These are phyloP conservation scores for Lasiosphaeria miniovina DNA, from an alignment of 495 filamentous ascomycete genomes.

Conservation along the genomic window DNA sequence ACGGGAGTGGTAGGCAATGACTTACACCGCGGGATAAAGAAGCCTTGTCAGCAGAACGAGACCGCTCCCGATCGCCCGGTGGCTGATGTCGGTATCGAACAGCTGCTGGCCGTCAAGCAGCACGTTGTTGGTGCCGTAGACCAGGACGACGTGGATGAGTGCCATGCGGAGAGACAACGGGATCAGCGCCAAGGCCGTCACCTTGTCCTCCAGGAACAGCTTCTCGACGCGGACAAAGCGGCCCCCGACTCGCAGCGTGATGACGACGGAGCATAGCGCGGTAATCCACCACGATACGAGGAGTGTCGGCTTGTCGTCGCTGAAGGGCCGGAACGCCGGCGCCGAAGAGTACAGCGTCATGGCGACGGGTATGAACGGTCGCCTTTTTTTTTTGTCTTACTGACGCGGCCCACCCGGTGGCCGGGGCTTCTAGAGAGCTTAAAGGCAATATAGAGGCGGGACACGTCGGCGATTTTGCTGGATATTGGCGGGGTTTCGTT, in stretches of 20 bases:
- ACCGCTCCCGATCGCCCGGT: conserved; percentile 55
- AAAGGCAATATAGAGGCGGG: too few relatives aligned
- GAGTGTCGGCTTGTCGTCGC: conserved; percentile 69
- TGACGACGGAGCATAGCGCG: conserved; percentile 71
- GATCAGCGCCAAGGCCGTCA: conserved; percentile 73
- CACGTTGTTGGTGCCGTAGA: conserved; percentile 87
- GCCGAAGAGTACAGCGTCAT: conserved; percentile 56
- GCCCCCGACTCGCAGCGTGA: conserved; percentile 70
- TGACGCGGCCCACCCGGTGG: too few relatives aligned
- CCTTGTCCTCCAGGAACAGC: conserved; percentile 82
- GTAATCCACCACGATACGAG: conserved; percentile 94
- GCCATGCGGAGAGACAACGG: conserved; percentile 79
- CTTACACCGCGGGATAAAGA: conserved; percentile 64
- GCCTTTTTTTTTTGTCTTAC: too few relatives aligned
- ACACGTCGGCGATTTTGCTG: too few relatives aligned
- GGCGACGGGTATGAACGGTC: conserved; percentile 16
- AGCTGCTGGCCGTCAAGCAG: conserved; percentile 30
- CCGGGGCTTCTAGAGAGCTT: too few relatives aligned
- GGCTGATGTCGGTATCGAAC: conserved; percentile 36
- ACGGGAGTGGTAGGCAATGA: conserved; percentile 11
- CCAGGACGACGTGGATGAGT: conserved; percentile 75
- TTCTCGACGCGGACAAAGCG: conserved; percentile 76
- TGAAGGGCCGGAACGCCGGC: conserved; percentile 53
- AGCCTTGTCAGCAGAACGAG: conserved; percentile 62
- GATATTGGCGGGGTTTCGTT: too few relatives aligned